Percentiles rank a stretch among this genome's conserved stretches.
Evolutionary conservation across 257 asterid genomes (phyloP).

Genomic region (Cinchona pubescens): DNA sequence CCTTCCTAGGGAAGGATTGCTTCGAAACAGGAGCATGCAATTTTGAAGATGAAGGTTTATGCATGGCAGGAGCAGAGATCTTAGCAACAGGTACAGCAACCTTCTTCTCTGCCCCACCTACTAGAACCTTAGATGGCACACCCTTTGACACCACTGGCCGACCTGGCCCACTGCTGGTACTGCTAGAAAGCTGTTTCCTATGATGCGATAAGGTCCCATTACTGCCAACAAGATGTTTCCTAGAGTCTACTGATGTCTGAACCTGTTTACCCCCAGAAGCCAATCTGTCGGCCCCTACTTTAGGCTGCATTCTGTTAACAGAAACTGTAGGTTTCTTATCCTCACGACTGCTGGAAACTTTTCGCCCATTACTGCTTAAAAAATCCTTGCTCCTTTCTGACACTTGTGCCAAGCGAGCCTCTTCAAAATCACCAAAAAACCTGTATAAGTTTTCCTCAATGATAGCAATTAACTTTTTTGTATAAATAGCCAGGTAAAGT

Average conservation of each 20-base stretch:
- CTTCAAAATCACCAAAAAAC: slow-evolving; percentile 75
- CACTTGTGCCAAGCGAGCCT: slow-evolving; percentile 43
- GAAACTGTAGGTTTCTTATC: slow-evolving; percentile 32
- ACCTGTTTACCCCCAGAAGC: slow-evolving; percentile 29
- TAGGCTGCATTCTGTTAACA: slow-evolving; percentile 41
- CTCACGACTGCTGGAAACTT: slow-evolving; percentile 35
- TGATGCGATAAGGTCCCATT: slow-evolving; percentile 35
- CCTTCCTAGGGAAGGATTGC: slow-evolving; percentile 41
- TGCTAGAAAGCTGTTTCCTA: slow-evolving; percentile 47
- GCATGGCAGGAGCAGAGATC: slow-evolving; percentile 27
- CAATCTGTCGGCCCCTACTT: slow-evolving; percentile 34
- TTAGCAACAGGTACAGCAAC: slow-evolving; percentile 32
- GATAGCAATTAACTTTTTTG: slow-evolving; percentile 31
- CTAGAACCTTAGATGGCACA: slow-evolving; percentile 40
- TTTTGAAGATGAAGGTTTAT: slow-evolving; percentile 35
- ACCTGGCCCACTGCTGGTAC: slow-evolving; percentile 72
- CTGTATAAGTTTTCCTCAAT: slow-evolving; percentile 63
- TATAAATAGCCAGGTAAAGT: slow-evolving; percentile 26
- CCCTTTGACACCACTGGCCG: slow-evolving; percentile 56
- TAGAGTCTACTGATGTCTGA: slow-evolving; percentile 31
- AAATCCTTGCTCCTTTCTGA: slow-evolving; percentile 43
- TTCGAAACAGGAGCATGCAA: slow-evolving; percentile 38
- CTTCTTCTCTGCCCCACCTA: slow-evolving; percentile 40
- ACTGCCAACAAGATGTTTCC: slow-evolving; percentile 40
- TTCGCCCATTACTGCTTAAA: slow-evolving; percentile 41